Evolutionary conservation across 495 filamentous ascomycete species (phyloP), one percentile per base, ranked within the genome.

Genomic region (Amphirosellinia nigrospora): DNA sequence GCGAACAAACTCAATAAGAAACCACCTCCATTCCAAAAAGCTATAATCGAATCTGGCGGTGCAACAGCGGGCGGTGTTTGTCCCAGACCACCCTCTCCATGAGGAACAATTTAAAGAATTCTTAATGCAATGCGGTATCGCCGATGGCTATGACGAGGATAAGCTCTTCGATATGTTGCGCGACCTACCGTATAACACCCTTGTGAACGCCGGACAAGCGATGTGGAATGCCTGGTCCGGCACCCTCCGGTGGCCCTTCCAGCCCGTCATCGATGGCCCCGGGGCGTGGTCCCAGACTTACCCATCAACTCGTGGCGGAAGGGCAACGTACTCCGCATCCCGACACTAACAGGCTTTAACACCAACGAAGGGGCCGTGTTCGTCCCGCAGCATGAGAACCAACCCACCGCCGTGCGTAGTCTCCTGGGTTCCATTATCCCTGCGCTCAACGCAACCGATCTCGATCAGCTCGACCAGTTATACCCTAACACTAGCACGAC

Each of bases 281-380:
- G 82, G 36, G 83, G 85, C 8, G 73, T 89, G 23, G 87, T 92
- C 64, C 80, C 83, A 15, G 83, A 86, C 36, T 80, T 85, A 9
- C 89, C 89, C 28, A 78, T 89, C 34, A 82, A 83, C 21, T 84
- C 85, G 11, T 90, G 87, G 88, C 73, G 81, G 39, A 75, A 85
- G 0, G 79, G 82, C 19, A 72, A 80, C 16, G 86, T 85, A 73
- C 82, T 89, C 45, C 84, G 83, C 67, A 82, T 91, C 28, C 88
- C 90, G 23, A 85, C 91, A 15, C 72, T 92, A 64, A 90, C 88
- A 0, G 90, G 90, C 36, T 91, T 85, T 79, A 89, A 88, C 77
- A 86, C 86, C 36, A 89, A 92, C 70, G 90, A 91, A 72, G 90
- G 90, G 48, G 82, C 88, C 3, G 77, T 80, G 53, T 92, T 90